Evolutionary conservation across 1,284 basidiomycete species (phyloP).

Genomic region (Anthracocystis walkeri): DNA sequence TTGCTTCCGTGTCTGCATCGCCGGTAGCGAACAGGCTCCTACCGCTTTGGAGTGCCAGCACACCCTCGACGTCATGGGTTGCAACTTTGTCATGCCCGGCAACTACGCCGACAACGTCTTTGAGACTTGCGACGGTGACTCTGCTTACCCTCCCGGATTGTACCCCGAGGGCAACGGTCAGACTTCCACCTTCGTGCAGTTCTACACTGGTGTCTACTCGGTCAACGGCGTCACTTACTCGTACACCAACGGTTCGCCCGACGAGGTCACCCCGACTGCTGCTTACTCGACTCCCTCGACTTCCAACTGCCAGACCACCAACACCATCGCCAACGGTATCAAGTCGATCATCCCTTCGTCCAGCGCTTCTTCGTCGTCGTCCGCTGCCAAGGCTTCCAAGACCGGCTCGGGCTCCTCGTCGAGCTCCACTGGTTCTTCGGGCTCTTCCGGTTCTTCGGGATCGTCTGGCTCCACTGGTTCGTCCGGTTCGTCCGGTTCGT

Average conservation of each 20-base stretch:
- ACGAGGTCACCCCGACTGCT: conserved; percentile 59
- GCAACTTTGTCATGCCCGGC: conserved; percentile 70
- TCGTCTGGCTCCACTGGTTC: conserved; percentile 12
- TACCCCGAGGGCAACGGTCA: conserved; percentile 57
- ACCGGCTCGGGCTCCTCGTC: conserved; percentile 11
- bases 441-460: conserved; percentile 12
- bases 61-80: conserved; percentile 68
- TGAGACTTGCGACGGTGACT: conserved; percentile 68
- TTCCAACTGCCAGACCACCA: conserved; percentile 57
- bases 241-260: conserved; percentile 65
- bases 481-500: conserved; percentile 5
- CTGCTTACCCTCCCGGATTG: conserved; percentile 68
- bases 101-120: conserved; percentile 63
- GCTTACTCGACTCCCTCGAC: conserved; percentile 66
- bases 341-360: conserved; percentile 39
- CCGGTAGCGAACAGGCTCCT: conserved; percentile 58
- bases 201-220: conserved; percentile 57
- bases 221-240: conserved; percentile 47
- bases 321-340: conserved; percentile 64
- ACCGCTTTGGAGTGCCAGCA: conserved; percentile 66
- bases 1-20: conserved; percentile 69
- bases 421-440: conserved; percentile 8
- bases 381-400: conserved; percentile 16
- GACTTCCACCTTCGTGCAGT: conserved; percentile 67
- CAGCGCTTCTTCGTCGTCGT: conserved; percentile 16